Evolutionary conservation across 352 stramenopile species (phyloP), one percentile per base, ranked within the genome.

Genomic region (Phytophthora podocarpi): DNA sequence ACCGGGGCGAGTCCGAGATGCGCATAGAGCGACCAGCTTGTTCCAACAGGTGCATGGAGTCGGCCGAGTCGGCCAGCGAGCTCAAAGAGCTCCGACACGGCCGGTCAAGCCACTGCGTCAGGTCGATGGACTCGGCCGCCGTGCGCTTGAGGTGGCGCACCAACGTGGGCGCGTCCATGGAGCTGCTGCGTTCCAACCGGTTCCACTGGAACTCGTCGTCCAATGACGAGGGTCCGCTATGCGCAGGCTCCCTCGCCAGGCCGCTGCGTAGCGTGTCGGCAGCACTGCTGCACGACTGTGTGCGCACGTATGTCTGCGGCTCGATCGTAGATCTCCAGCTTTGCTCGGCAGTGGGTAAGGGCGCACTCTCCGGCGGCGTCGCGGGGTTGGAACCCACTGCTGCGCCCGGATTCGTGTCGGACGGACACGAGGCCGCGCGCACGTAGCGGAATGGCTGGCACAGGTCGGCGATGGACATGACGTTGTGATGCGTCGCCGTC

Each of bases 401-500:
- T 3, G 18, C 39, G 31, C 31, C 43, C 32, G 49, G 51, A 45
- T 84, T 85, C n/a, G 82, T 78, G 54, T 92, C 82, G 20, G 82
- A 92, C 23, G 82, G 82, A 68, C 82, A 92, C 21, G 82, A 92
- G 13, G 79, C 64, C 20, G 82, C 78, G 15, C 82, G 80, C 49
- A 88, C 64, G 72, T 92, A 92, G 30, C 54, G 62, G 45, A 87
- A 81, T 1, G 82, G 82, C 40, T 78, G 72, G 37, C 80, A 78
- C 18, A 89, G 72, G 16, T 87, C 76, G 5, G 80, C 72, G 27
- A 83, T 74, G 27, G 63, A 72, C 62, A 73, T 76, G 52, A 39
- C 9, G 42, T 16, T 50, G 9, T 67, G 67, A 46, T 59, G 66
- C 24, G 59, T 49, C 30, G 20, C 24, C 23, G 36, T 45, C 46